phyloP scores from a whole-genome alignment of 176 grass and related monocot genomes.

The Elaeis guineensis region DNA sequence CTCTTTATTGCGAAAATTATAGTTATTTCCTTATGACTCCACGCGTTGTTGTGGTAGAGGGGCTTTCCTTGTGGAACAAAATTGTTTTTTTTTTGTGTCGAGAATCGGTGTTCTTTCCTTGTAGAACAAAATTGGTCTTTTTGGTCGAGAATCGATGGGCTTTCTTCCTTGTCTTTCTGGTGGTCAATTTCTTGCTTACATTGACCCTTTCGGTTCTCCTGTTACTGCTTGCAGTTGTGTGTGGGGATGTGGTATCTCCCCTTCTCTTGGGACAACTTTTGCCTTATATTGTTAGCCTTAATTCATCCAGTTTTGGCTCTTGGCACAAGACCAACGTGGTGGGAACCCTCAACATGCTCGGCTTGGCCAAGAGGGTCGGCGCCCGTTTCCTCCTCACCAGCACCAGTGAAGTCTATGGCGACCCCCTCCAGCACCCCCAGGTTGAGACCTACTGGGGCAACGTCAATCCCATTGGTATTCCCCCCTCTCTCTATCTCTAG shows the following conservation, averaged over 20 bases:
- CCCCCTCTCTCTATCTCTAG: neutral
- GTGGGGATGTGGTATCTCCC: neutral
- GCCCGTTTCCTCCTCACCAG: conserved; percentile 17
- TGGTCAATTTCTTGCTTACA: too few relatives aligned
- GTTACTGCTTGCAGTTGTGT: too few relatives aligned
- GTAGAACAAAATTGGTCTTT: too few relatives aligned
- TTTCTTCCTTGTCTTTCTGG: too few relatives aligned
- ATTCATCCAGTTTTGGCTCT: neutral
- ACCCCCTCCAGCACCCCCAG: conserved; percentile 14
- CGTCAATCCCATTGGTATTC: conserved; percentile 14
- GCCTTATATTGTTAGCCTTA: neutral
- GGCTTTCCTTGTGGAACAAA: too few relatives aligned
- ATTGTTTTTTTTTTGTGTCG: too few relatives aligned
- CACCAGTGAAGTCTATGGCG: conserved; percentile 16
- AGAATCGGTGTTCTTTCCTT: too few relatives aligned
- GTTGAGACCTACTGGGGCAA: conserved; percentile 20
- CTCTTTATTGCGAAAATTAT: too few relatives aligned
- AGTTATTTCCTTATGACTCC: too few relatives aligned
- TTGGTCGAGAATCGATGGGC: too few relatives aligned
- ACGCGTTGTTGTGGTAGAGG: too few relatives aligned
- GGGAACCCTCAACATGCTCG: conserved; percentile 16
- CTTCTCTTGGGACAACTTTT: neutral
- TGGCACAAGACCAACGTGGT: conserved; percentile 19
- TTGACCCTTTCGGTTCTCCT: too few relatives aligned
- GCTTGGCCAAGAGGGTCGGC: conserved; percentile 15